Evolutionary conservation across 2,329 filamentous ascomycete genomes (phyloP), one percentile per base, ranked within the genome.

Genomic region (Monilinia aucupariae): DNA sequence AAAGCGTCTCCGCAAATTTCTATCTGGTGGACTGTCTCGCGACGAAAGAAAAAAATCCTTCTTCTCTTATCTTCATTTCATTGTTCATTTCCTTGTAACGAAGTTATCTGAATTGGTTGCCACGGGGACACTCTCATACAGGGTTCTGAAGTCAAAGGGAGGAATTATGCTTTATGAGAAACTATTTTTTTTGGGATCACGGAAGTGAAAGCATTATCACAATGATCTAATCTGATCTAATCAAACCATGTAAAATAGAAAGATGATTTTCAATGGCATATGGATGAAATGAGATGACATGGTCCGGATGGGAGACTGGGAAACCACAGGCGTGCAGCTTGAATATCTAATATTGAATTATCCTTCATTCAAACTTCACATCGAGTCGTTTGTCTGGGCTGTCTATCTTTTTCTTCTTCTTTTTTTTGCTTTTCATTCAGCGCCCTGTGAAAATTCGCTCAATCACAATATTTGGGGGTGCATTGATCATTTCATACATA

Each of bases 221-320:
- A 20, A 41, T 58, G 41, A 47, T 58, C 41, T 22, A 30, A 37
- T 58, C 43, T 37, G 27, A 37, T 58, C 54, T 22, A 52, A 52
- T 37, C n/a, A 58, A 47, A 58, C 15, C 54, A 25, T 58, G 43
- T 58, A 58, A 27, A 58, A 58, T 58, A 58, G 54, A 47, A 37
- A 47, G 13, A 47, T 47, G 34, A 58, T 58, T 37, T 47, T 37
- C 34, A 37, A 37, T 37, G 10, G 41, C 54, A 47, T 58, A 47
- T 25, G 48, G 48, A 54, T 53, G 34, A 41, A n/a, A 58, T 47
- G n/a, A 20, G 55, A 60, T 32, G 58, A 20, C 3, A 32, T 53
- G 20, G 30, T 51, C 37, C 43, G 58, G 27, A 43, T 32, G 49
- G 47, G 37, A 22, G 58, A 39, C 25, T 22, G 17, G 56, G n/a